phyloP scores from a whole-genome alignment of 176 grass and related monocot genomes.

The Hyparrhenia diplandra region DNA sequence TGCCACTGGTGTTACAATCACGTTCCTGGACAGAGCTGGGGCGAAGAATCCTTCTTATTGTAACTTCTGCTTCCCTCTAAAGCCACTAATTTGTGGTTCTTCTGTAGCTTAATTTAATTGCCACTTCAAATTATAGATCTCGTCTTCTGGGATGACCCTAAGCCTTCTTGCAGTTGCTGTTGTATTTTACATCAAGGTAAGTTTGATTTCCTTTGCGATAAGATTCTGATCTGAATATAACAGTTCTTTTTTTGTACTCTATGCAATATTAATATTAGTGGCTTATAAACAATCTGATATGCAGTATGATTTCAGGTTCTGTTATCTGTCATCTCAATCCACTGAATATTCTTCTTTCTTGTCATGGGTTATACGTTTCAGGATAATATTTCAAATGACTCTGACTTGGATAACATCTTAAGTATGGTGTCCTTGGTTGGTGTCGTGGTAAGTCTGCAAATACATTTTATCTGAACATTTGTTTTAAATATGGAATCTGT shows the following conservation, averaged over 20 bases:
- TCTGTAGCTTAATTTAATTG: constrained; percentile 1
- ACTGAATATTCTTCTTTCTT: not conserved
- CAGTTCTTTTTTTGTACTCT: not conserved
- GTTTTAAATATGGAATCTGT: not conserved
- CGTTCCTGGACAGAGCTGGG: constrained; percentile 91
- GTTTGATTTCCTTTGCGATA: not conserved
- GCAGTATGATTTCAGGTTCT: not conserved
- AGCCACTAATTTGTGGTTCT: not conserved
- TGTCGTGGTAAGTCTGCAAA: constrained; percentile 58
- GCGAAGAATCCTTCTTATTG: constrained; percentile 83
- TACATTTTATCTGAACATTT: constrained; percentile 6
- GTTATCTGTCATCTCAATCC: not conserved
- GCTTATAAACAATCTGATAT: not conserved
- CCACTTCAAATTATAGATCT: constrained; percentile 59
- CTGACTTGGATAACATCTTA: constrained; percentile 54
- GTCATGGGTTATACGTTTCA: constrained; percentile 37
- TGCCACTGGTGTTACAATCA: constrained; percentile 82
- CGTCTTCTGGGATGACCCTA: constrained; percentile 63
- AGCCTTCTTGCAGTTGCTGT: constrained; percentile 79
- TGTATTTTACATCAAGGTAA: constrained; percentile 81
- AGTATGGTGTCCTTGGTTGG: constrained; percentile 81
- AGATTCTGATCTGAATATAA: not conserved
- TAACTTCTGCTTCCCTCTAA: constrained; percentile 19
- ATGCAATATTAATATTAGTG: not conserved
- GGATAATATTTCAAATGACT: constrained; percentile 52